Base-by-base conservation (phyloP, 1,284 basidiomycete species). In the Apiotrichum akiyoshidainum region DNA sequence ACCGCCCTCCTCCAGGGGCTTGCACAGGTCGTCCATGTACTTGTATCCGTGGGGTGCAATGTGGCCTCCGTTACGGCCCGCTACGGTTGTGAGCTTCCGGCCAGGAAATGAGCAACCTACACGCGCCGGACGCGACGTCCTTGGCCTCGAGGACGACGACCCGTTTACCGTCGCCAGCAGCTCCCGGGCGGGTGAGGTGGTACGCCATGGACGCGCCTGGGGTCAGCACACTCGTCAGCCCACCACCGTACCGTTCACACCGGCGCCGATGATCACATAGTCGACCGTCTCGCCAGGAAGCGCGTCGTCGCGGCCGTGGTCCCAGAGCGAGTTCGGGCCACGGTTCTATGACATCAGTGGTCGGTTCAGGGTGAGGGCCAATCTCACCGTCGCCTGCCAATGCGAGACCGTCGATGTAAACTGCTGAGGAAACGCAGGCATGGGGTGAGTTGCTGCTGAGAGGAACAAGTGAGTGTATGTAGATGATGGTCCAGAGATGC, bases 61-160 rank as follows among this genome's bases (percentile, higher is more conserved):
- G 48, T 74, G 72, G n/a, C 73, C 73, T 14, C 74, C 75, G 52
- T 77, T 75, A 11, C 75, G 59, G 2, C 75, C 75, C 22, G 68
- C 71, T 72, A 46, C 3, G 14, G 17, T 41, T 19, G 5, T 9
- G 4, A 41, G 8, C 9, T 13, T 41, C 11, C 70, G 16, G 12
- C 13, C 8, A 31, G n/a, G 2, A n/a, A 14, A 31, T 4, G 7
- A 7, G 26, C 26, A 31, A 13, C 12, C 56, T 37, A 74, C 72
- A 69, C 4, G 74, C 74, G 3, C 74, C 72, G 11, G 67, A 69
- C 3, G 62, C 71, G 6, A 71, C 60, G 51, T 74, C 72, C 57
- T 72, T 72, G 21, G 69, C 72, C 26, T 74, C 72, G 16, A 74
- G 54, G 8, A 67, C 35, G 17, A 71, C 63, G 14, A 74, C 54